Base-by-base conservation (phyloP, 192 early-diverging fungal genomes). In the Rhizophagus clarus region DNA sequence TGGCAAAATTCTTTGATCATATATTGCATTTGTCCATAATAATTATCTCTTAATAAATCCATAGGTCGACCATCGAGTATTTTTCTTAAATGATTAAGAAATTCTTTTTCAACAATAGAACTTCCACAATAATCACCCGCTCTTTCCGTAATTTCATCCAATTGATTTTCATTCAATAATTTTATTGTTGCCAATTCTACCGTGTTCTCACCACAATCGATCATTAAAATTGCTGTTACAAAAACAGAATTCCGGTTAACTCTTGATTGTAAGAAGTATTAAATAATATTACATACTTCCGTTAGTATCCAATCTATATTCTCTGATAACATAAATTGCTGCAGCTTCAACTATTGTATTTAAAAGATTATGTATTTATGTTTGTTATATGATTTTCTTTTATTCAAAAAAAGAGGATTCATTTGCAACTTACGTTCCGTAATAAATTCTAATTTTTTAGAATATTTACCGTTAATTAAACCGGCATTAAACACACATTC, bases 141-240 rank as follows among this genome's bases (percentile, higher is more conserved):
- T 56, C 51, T 56, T 22, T 56, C 51, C 4, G 15, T 56, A 56
- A 56, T 17, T 56, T 56, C 51, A 1, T 4, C 17, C 20, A 56
- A 56, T 22, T 22, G 51, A 20, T 56, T 56, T 56, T 17, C 51
- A 22, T 56, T 7, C 5, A 56, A 22, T 20, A 56, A 56, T 22
- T 56, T 22, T 22, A 3, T 17, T 7, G 51, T 56, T 4, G 51
- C n/a, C 20, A 56, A 56, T 22, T 22, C 51, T 22, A 56, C 87
- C 9, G 88, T 88, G 62, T 87, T 87, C 66, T 87, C 87, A 79
- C 88, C 87, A 37, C 86, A 87, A 83, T 90, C 88, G 68, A 90
- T 86, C 87, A 90, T 88, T 61, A 90, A 90, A 3, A 82, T 83
- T 24, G 85, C 83, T 74, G 15, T 11, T n/a, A n/a, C n/a, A n/a